Conservation (phyloP, 2,329 filamentous ascomycete genomes). For the Exophiala alcalophila region DNA sequence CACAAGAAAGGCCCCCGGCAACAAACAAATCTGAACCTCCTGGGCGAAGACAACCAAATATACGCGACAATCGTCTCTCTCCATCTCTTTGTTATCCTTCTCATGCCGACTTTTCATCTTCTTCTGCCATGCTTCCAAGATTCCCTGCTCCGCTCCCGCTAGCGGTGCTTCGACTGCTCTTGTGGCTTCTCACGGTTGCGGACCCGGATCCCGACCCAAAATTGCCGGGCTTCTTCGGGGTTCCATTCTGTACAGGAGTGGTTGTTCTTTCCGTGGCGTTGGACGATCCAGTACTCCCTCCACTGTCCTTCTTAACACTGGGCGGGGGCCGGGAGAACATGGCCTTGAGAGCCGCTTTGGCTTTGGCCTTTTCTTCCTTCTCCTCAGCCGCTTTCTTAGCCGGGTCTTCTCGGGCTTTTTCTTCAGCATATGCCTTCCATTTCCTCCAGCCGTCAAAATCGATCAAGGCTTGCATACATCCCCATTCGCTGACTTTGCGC, state of each 20-base stretch:
- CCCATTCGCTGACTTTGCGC: conserved; percentile 98
- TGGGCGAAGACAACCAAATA: not conserved
- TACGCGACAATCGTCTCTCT: not conserved
- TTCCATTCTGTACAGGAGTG: conserved; percentile 15
- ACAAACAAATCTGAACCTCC: too few relatives aligned
- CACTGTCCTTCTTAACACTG: conserved; percentile 20
- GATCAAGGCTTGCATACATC: conserved; percentile 98
- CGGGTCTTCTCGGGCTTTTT: conserved; percentile 31
- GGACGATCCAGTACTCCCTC: conserved; percentile 8
- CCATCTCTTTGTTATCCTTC: not conserved
- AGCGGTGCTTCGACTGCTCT: conserved; percentile 16
- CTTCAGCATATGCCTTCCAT: conserved; percentile 77
- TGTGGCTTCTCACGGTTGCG: conserved; percentile 10
- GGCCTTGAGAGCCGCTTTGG: conserved; percentile 29
- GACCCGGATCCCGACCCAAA: conserved; percentile 4
- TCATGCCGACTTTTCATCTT: conserved; percentile 24
- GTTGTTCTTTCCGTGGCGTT: conserved; percentile 8
- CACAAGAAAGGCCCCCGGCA: too few relatives aligned
- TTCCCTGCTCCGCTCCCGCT: conserved; percentile 15
- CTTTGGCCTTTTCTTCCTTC: conserved; percentile 31
- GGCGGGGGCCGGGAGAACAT: conserved; percentile 29
- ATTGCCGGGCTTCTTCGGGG: conserved; percentile 14
- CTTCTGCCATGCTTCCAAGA: conserved; percentile 26
- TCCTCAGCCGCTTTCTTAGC: conserved; percentile 27
- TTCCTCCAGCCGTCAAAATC: conserved; percentile 97